These are phyloP conservation scores for Penicillium riverlandense DNA, from an alignment of 495 filamentous ascomycete genomes.

Conservation along the genomic window DNA sequence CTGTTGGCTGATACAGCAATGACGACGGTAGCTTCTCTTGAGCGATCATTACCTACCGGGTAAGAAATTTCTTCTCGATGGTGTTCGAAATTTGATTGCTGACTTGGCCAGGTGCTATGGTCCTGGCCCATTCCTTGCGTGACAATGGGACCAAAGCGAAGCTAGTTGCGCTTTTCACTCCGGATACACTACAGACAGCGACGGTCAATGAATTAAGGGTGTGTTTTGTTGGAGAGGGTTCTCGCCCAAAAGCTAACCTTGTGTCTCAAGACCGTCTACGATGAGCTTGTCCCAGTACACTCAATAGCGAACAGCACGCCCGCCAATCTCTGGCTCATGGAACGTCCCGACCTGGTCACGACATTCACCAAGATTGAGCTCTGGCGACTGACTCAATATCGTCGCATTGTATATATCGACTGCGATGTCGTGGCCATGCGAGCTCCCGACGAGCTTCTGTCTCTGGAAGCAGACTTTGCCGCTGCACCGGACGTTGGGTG, in stretches of 20 bases:
- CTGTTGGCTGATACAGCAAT: slow-evolving; percentile 9
- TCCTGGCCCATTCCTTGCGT: slow-evolving; percentile 89
- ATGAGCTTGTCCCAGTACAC: slow-evolving; percentile 81
- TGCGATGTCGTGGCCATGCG: slow-evolving; percentile 80
- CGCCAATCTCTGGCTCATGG: slow-evolving; percentile 85
- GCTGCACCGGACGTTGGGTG: slow-evolving; percentile 95
- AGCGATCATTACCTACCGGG: slow-evolving; percentile 89
- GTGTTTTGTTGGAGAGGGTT: slow-evolving; percentile 5
- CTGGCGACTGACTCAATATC: slow-evolving; percentile 87
- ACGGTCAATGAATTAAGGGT: slow-evolving; percentile 78
- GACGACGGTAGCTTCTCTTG: slow-evolving; percentile 63
- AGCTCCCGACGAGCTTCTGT: slow-evolving; percentile 88
- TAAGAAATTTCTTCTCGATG: slow-evolving; percentile 20
- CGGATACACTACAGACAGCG: slow-evolving; percentile 61
- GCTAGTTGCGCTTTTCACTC: slow-evolving; percentile 75
- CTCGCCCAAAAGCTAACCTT: neutral
- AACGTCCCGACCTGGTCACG: slow-evolving; percentile 78
- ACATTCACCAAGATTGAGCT: slow-evolving; percentile 95
- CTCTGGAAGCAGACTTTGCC: slow-evolving; percentile 67
- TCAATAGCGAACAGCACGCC: slow-evolving; percentile 68
- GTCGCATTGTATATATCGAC: slow-evolving; percentile 87
- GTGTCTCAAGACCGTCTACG: slow-evolving; percentile 61
- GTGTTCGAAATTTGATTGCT: slow-evolving; percentile 5
- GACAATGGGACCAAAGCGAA: slow-evolving; percentile 85
- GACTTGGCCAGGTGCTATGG: slow-evolving; percentile 64